Base-by-base conservation (phyloP, 352 stramenopile species). In the Globisporangium spiculum region DNA sequence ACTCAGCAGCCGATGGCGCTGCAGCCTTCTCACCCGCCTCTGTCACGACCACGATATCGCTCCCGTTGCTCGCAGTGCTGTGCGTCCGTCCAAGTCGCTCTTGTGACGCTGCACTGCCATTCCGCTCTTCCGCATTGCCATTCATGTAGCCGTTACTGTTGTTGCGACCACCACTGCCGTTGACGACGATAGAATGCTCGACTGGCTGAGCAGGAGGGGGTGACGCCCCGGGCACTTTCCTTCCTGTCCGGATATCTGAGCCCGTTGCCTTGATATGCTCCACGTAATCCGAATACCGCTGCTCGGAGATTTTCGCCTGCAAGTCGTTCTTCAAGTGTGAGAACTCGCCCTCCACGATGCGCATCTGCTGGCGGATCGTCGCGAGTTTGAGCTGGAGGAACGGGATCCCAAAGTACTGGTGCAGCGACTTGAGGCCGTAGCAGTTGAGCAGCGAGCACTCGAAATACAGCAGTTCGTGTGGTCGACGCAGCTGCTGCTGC, bases 381-480 rank as follows among this genome's bases (percentile, higher is more conserved):
- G 75, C 74, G 34, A 91, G 72, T 61, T 96, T 96, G 44, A 96
- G 69, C 60, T 94, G 83, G 61, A 96, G 69, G 58, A 96, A 95
- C 22, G 89, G 86, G 30, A 96, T 86, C 4, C 83, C 83, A 67
- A 96, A 91, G 69, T 96, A 96, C 61, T 92, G 85, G 46, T 96
- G 85, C 68, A 96, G 70, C 9, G 86, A 76, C 72, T 92, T 91
- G 30, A 96, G 68, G 18, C 89, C 89, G 56, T 94, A 95, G 68
- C 89, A 96, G 70, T 95, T 92, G 26, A 84, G 66, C 65, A 96
- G 68, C 41, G 83, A 94, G 60, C 86, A 94, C 67, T 96, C 88
- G 58, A 96, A 94, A 68, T 93, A 94, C 32, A 93, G 69, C 64
- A 92, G 67, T 60, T 96, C 88, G 3, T 68, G 66, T 1, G 86